phyloP scores from a whole-genome alignment of 2,329 filamentous ascomycete species.

The Aspergillus brunneoviolaceus region DNA sequence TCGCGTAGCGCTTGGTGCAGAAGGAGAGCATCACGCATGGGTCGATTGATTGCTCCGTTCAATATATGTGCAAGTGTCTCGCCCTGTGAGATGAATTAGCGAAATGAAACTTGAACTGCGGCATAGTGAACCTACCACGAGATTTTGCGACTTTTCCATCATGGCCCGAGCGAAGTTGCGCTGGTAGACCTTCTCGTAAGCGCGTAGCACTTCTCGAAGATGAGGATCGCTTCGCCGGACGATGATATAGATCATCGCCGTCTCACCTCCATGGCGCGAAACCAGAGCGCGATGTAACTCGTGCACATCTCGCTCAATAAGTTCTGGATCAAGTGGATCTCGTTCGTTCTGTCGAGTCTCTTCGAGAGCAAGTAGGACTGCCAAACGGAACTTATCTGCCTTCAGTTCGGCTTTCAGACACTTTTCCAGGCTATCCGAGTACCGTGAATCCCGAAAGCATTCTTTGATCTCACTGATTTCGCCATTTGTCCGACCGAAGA shows the following conservation, averaged over 20 bases:
- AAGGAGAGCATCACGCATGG: slow-evolving; percentile 86
- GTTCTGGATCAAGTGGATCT: slow-evolving; percentile 61
- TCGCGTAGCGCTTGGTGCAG: slow-evolving; percentile 85
- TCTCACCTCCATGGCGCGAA: slow-evolving; percentile 77
- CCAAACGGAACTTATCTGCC: slow-evolving; percentile 92
- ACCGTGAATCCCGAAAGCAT: slow-evolving; percentile 87
- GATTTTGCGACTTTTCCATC: slow-evolving; percentile 82
- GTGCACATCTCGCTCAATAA: slow-evolving; percentile 70
- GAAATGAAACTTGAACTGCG: neutral
- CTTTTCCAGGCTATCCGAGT: slow-evolving; percentile 72
- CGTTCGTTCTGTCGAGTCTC: slow-evolving; percentile 79
- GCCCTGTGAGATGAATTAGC: slow-evolving; percentile 57
- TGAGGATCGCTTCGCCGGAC: slow-evolving; percentile 78
- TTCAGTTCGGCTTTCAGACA: slow-evolving; percentile 93
- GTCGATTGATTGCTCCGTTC: slow-evolving; percentile 94
- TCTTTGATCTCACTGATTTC: slow-evolving; percentile 86
- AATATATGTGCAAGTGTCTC: slow-evolving; percentile 93
- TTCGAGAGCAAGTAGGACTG: slow-evolving; percentile 79
- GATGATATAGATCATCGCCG: slow-evolving; percentile 81
- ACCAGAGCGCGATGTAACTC: slow-evolving; percentile 69
- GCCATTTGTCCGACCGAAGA: slow-evolving; percentile 87
- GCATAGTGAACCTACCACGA: slow-evolving; percentile 68
- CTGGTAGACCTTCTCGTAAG: slow-evolving; percentile 71
- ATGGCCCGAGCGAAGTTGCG: slow-evolving; percentile 87
- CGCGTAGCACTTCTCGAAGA: slow-evolving; percentile 72